A percentile compares a stretch with the other conserved stretches of the same genome.
phyloP scores from a whole-genome alignment of 2,329 filamentous ascomycete genomes.

The Chalara sp. region DNA sequence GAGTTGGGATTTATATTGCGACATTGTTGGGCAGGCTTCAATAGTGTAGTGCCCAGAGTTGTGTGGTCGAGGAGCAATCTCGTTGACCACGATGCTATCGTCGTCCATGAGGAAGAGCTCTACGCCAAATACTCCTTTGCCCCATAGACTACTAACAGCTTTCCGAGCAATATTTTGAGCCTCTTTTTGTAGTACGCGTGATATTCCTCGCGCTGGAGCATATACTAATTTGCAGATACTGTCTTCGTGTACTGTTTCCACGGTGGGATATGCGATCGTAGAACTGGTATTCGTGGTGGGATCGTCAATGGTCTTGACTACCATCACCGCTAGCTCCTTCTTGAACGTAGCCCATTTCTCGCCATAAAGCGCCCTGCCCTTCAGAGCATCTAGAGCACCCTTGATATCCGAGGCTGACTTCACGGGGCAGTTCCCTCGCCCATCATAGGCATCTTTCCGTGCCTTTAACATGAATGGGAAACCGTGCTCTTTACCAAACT shows the following conservation, averaged over 20 bases:
- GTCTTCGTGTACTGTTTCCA: conserved; percentile 93
- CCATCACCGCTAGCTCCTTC: conserved; percentile 86
- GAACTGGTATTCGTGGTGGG: conserved; percentile 35
- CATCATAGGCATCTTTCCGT: conserved; percentile 85
- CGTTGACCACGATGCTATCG: conserved; percentile 60
- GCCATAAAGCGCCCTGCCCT: conserved; percentile 69
- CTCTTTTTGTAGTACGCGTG: conserved; percentile 49
- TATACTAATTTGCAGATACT: conserved; percentile 92
- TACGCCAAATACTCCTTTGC: conserved; percentile 90
- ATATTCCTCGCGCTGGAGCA: conserved; percentile 69
- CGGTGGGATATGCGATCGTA: conserved; percentile 72
- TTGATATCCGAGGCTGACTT: conserved; percentile 52
- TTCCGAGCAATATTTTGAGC: conserved; percentile 73
- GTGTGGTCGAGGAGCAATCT: conserved; percentile 24
- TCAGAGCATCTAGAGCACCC: conserved; percentile 63
- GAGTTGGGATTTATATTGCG: conserved; percentile 81
- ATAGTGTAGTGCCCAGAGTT: conserved; percentile 88
- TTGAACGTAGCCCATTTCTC: conserved; percentile 49
- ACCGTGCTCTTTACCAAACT: conserved; percentile 58
- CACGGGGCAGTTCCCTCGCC: conserved; percentile 67
- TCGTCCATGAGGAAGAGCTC: conserved; percentile 87
- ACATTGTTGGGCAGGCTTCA: conserved; percentile 77
- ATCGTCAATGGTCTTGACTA: conserved; percentile 75
- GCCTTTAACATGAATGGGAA: conserved; percentile 92
- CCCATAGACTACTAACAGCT: conserved; percentile 74